Evolutionary conservation across 2,329 filamentous ascomycete species (phyloP).

Genomic region (Aaosphaeria arxii): DNA sequence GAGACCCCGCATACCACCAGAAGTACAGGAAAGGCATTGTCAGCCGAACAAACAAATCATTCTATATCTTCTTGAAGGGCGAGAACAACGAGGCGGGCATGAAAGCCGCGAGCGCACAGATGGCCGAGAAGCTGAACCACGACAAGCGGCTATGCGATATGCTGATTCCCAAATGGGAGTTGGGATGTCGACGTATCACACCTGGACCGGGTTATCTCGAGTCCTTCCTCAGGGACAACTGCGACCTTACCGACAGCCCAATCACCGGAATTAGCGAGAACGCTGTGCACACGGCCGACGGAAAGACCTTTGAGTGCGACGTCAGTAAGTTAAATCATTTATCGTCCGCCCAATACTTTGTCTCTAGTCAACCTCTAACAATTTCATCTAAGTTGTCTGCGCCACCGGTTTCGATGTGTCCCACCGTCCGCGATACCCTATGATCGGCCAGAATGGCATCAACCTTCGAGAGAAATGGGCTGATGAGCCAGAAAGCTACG

Average conservation of each 20-base stretch:
- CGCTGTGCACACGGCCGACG: slow-evolving; percentile 42
- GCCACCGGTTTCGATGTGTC: slow-evolving; percentile 44
- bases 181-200: slow-evolving; percentile 37
- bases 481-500: slow-evolving; percentile 37
- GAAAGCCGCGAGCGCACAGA: slow-evolving; percentile 11
- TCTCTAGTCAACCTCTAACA: not conserved
- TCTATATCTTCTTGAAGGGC: slow-evolving; percentile 16
- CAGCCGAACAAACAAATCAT: slow-evolving; percentile 16
- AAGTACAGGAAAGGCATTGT: slow-evolving; percentile 15
- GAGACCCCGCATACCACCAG: slow-evolving; percentile 12
- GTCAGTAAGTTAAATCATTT: slow-evolving; percentile 12
- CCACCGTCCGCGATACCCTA: slow-evolving; percentile 40
- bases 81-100: slow-evolving; percentile 17
- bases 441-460: slow-evolving; percentile 38
- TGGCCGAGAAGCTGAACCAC: slow-evolving; percentile 12
- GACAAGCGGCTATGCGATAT: not conserved
- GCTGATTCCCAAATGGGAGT: slow-evolving; percentile 20
- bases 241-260: slow-evolving; percentile 47
- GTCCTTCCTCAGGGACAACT: slow-evolving; percentile 46
- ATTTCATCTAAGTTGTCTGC: slow-evolving; percentile 6
- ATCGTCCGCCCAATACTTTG: not conserved
- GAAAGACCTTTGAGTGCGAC: slow-evolving; percentile 38
- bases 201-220: slow-evolving; percentile 49
- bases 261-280: slow-evolving; percentile 44
- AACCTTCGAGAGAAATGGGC: slow-evolving; percentile 40